Base-by-base conservation (phyloP, 192 early-diverging fungal genomes). In the Coemansia sp. region DNA sequence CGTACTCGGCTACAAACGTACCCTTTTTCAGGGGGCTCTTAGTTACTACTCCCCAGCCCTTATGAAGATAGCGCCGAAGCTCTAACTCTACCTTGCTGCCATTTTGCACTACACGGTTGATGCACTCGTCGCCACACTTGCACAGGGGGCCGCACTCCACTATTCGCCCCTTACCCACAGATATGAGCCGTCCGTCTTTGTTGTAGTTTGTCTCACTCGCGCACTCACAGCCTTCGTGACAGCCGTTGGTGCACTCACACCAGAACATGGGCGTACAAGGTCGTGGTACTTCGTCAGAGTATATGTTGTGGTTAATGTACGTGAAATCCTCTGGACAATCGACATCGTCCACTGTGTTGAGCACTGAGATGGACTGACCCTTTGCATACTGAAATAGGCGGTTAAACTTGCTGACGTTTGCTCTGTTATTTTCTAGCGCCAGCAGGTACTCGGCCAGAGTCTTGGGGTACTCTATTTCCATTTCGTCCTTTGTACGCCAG, bases 1-100 rank as follows among this genome's bases (percentile, higher is more conserved):
- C 89, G 75, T 99, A 99, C 74, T 99, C 98, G 67, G 94, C 93
- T 26, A 99, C 88, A 84, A 99, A 98, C n/a, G 88, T 79, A 55
- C 92, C 91, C 35, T 64, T 70, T 26, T 52, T 16, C 5, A 78
- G 21, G 16, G 5, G 14, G 2, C 49, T 37, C 57, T 74, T 66
- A 2, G 76, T 60, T 5, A 77, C 70, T n/a, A 79, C 84, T 44
- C 84, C 84, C 79, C 80, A 85, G 65, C 84, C 84, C 55, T 82
- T 82, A 46, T 60, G 47, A 11, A 35, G 47, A 30, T 68, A 73
- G n/a, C 77, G 73, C 62, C 75, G 74, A 62, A 85, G 73, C 57
- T 81, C 74, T 38, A 82, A 65, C 60, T 64, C 52, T 3, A 73
- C 67, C 7, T 68, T 43, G 23, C 68, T 62, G 1, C 84, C 84